Evolutionary conservation across 2,329 filamentous ascomycete species (phyloP).

Genomic region (Microcera coccophila): DNA sequence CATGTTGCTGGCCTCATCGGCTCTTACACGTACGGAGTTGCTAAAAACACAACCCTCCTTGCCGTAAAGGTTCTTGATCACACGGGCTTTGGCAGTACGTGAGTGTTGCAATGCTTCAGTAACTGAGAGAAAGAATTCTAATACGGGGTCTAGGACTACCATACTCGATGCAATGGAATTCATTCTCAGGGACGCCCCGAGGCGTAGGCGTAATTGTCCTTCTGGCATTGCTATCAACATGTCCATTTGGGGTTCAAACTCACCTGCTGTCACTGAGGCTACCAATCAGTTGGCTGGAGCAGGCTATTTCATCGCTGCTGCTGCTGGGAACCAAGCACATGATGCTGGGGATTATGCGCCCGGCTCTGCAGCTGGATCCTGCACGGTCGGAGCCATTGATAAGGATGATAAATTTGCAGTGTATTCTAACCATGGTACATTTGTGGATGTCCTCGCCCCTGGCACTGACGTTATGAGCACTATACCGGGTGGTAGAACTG

Average conservation of each 20-base stretch:
- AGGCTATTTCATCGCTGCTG: slow-evolving; percentile 53
- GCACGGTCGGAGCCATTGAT: slow-evolving; percentile 51
- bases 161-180: slow-evolving; percentile 43
- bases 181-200: slow-evolving; percentile 35
- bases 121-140: no score
- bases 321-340: slow-evolving; percentile 49
- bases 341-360: slow-evolving; percentile 46
- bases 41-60: no score
- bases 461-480: slow-evolving; percentile 46
- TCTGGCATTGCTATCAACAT: slow-evolving; percentile 52
- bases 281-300: slow-evolving; percentile 42
- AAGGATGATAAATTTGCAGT: slow-evolving; percentile 37
- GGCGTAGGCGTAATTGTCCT: slow-evolving; percentile 38
- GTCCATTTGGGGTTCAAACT: slow-evolving; percentile 50
- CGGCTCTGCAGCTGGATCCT: slow-evolving; percentile 44
- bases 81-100: no score
- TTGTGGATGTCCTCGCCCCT: slow-evolving; percentile 51
- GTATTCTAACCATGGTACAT: slow-evolving; percentile 51
- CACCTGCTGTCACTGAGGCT: slow-evolving; percentile 47
- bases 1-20: no score
- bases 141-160: no score
- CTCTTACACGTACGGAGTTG: no score
- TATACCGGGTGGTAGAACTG: slow-evolving; percentile 41
- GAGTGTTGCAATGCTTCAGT: no score
- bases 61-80: no score